Percentiles rank a stretch among this genome's conserved stretches.
These are phyloP conservation scores for Acanthamoeba healyi DNA, from an alignment of 208 protist species.

Conservation along the genomic window DNA sequence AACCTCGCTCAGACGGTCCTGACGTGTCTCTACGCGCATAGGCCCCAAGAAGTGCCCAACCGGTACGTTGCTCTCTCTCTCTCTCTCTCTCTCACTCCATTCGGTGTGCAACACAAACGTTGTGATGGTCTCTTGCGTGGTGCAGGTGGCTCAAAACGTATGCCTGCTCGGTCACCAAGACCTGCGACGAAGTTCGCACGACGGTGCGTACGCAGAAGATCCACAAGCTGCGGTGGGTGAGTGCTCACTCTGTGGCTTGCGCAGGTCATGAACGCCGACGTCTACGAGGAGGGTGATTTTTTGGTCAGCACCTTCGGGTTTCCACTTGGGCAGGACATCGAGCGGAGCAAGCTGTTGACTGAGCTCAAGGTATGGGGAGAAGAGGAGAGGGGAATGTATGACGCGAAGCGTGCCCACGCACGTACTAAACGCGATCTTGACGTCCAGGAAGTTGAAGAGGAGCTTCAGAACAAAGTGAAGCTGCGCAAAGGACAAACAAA, in stretches of 20 bases:
- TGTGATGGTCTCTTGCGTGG: no score
- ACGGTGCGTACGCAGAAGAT: background rate
- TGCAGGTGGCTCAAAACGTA: conserved; percentile 43
- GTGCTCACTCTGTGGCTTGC: background rate
- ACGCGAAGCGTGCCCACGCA: no score
- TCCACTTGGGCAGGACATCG: background rate
- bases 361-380: conserved; percentile 56
- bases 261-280: conserved; percentile 9
- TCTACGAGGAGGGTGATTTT: conserved; percentile 62
- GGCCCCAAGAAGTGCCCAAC: background rate
- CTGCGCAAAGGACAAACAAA: conserved; percentile 9
- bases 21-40: conserved; percentile 19
- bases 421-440: no score
- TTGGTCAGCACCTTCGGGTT: conserved; percentile 41
- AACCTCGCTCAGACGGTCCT: conserved; percentile 39
- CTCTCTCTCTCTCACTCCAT: background rate
- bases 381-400: no score
- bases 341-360: conserved; percentile 20
- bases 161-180: background rate
- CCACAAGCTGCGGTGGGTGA: no score
- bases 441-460: conserved; percentile 16
- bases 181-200: conserved; percentile 40
- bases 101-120: no score
- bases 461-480: conserved; percentile 35
- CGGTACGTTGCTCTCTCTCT: background rate